A percentile compares a stretch with the other conserved stretches of the same genome.
phyloP scores from a whole-genome alignment of 371 early-diverging fungal genomes.

The Lichtheimia ornata region DNA sequence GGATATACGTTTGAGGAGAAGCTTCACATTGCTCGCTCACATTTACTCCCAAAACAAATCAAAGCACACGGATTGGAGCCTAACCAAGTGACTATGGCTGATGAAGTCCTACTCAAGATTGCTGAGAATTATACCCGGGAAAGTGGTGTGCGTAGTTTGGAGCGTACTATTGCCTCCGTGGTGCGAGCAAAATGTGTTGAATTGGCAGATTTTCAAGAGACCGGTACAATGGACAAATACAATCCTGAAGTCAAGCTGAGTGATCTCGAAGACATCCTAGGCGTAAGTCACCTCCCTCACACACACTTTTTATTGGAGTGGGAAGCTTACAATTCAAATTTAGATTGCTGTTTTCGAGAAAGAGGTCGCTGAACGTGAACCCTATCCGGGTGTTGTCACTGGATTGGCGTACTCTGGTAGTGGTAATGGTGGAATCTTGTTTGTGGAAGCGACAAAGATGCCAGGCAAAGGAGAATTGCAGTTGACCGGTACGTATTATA shows the following conservation, averaged over 20 bases:
- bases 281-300: conserved; percentile 32
- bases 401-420: conserved; percentile 81
- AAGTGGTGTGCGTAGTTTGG: conserved; percentile 82
- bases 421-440: conserved; percentile 80
- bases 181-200: conserved; percentile 78
- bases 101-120: conserved; percentile 62
- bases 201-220: conserved; percentile 45
- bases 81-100: conserved; percentile 52
- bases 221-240: conserved; percentile 20
- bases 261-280: conserved; percentile 65
- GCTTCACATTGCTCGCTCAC: conserved; percentile 50
- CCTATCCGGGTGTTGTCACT: conserved; percentile 79
- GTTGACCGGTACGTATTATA: conserved; percentile 60
- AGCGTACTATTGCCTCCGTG: conserved; percentile 75
- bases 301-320: neutral
- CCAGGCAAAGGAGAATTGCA: conserved; percentile 73
- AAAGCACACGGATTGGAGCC: conserved; percentile 62
- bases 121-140: conserved; percentile 84
- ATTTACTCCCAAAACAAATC: conserved; percentile 77
- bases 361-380: conserved; percentile 69
- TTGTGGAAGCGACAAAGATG: conserved; percentile 80
- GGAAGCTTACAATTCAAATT: neutral
- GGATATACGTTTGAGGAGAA: conserved; percentile 90
- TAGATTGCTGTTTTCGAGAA: conserved; percentile 48
- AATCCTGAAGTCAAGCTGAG: conserved; percentile 26